Base-by-base conservation (phyloP, 257 asterid genomes). In the Leonotis leonurus region DNA sequence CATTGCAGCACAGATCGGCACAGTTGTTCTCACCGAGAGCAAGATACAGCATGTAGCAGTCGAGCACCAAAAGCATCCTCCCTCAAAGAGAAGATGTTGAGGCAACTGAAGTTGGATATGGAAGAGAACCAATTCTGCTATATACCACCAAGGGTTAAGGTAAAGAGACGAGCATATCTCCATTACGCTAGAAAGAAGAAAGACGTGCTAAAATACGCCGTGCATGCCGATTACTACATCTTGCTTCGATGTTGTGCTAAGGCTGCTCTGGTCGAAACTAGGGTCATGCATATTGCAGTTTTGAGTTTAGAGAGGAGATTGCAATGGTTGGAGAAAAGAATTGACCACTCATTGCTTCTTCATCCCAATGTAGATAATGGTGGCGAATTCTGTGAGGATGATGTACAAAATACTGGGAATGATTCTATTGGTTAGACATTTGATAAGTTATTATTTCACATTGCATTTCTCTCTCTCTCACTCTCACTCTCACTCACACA, bases 191-290 rank as follows among this genome's bases (percentile, higher is more conserved):
- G 96, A 75, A 85, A 36, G 75, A 79, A 63, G 83, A 70, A 68
- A 41, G 88, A 77, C 11, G 78, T 76, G 32, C 73, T 43, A 50
- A 18, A 76, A 3, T 90, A 85, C 18, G 88, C 86, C 22, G 90
- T 75, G 29, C 96, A 88, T 69, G 98, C 95, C 0, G 98, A 90
- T 75, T 90, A 88, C 43, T 84, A 88, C 24, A 66, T 90, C 54
- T 64, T 90, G 58, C 91, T 88, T 44, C 82, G 94, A 3, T 75
- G 82, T 24, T 90, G 96, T 75, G 95, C 96, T 8, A 85, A 76
- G 77, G 83, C 75, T 61, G 87, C 84, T 24, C 81, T 70, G 50
- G 83, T 90, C 62, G 96, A 88, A 72, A 45, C 76, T 51, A 77
- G 98, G 72, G 64, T 78, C 35, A 75, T 88, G 86, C 96, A 90